Base-by-base conservation (phyloP, 176 grass and related monocot genomes). In the Raddia distichophylla region DNA sequence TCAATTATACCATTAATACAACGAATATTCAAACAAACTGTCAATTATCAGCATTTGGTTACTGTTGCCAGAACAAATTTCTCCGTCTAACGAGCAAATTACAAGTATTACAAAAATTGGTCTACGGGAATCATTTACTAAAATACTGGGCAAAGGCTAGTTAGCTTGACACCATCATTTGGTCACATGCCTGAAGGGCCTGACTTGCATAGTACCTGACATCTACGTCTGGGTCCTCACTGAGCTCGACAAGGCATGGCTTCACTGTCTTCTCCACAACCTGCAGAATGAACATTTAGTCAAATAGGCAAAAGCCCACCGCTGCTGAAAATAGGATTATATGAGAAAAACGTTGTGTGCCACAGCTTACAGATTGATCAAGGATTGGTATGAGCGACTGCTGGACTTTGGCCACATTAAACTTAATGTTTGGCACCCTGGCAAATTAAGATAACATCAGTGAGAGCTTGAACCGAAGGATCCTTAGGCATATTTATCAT, bases 401-500 rank as follows among this genome's bases (percentile, higher is more conserved):
- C 67, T 94, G 65, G 52, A 98, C 92, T 76, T 98, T 98, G 19
- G 95, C 95, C 37, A 91, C 88, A 78, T 95, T 98, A 84, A 98
- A 98, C 51, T 98, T 98, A 65, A 98, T 95, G 86, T 95, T 98
- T 1, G 95, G 95, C 27, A 98, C 95, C 77, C 95, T 98, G 62
- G 48, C 27, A 63, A 89, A 68, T 58, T 73, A 27, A 27, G 27
- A 27, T 27, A 27, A 27, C 27, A 27, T 27, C 27, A 27, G 27
- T 27, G 27, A 27, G 27, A 27, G 27, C 27, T 27, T 27, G 27
- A 27, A 27, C 27, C 27, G 27, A 27, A 27, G 27, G 27, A 27
- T 22, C 3, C 3, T 14, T 10, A 44, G 42, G 3, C 2, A 4
- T 52, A 47, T 45, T 53, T 62, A 68, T 10, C 40, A 42, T 10